Evolutionary conservation across 768 basidiomycete species (phyloP), one percentile per base, ranked within the genome.

Genomic region (Boletus edulis): DNA sequence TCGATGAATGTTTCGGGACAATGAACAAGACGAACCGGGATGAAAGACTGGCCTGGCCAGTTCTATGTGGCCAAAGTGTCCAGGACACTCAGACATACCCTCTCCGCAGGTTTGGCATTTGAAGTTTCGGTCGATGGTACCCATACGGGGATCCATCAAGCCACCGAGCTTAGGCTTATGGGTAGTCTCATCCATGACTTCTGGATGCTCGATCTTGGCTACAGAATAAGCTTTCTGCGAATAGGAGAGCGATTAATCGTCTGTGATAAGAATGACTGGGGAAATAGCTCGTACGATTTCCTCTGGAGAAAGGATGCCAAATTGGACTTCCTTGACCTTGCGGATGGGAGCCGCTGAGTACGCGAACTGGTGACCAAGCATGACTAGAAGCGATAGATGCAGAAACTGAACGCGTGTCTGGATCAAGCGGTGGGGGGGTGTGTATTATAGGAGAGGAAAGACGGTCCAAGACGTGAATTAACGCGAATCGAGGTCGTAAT

Each of bases 101-200:
- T 99, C 97, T 62, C 94, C 95, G 72, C 97, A 98, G 29, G 97
- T 98, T 78, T 98, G 94, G 71, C 97, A 99, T 78, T 98, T 98
- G 77, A 96, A 95, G 71, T 95, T 94, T 62, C 94, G 81, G 78
- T 95, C 94, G 64, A 95, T 96, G 29, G 94, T 99, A 38, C 97
- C 97, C 89, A 98, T 93, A 56, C 93, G 85, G 48, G 95, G 93
- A 76, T 99, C 97, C 89, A 96, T 96, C 67, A 99, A 77, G 44
- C 97, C 97, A 46, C 94, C 94, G 24, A 85, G 78, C 76, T 97
- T 98, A 24, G 92, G 91, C 67, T 87, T 89, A 67, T 89, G 89
- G 1, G 86, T 91, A 18, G 86, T 75, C 71, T 99, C 97, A 65
- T 99, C 97, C 88, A 96, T 95, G 56, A 98, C 95, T 72, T 99